phyloP scores from a whole-genome alignment of 352 stramenopile species.

The Globisporangium polare region DNA sequence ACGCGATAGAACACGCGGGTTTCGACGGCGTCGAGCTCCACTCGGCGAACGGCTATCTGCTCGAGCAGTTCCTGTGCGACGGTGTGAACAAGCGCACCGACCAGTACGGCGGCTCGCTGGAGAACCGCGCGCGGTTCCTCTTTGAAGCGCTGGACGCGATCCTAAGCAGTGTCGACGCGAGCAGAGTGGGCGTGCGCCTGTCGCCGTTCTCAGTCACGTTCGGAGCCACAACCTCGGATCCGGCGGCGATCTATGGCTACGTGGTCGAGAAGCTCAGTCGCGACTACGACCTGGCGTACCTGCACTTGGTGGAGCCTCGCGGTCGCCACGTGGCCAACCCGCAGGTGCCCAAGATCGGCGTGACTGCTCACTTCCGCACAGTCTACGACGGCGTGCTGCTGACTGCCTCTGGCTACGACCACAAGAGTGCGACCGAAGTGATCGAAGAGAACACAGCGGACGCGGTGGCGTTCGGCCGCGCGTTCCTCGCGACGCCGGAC shows the following conservation, averaged over 20 bases:
- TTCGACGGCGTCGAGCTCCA: conserved; percentile 90
- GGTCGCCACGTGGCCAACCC: conserved; percentile 12
- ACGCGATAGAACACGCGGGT: conserved; percentile 56
- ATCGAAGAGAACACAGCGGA: conserved; percentile 23
- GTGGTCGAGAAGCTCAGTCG: conserved; percentile 13
- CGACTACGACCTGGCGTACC: conserved; percentile 22
- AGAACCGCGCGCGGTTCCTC: conserved; percentile 67
- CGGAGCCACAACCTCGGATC: conserved; percentile 19
- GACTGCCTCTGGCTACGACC: conserved; percentile 26
- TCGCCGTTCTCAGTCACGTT: conserved; percentile 23
- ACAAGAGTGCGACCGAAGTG: conserved; percentile 14
- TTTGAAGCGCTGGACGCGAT: conserved; percentile 45
- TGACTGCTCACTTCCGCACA: conserved; percentile 28
- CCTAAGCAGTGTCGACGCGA: background rate
- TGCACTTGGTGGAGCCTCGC: conserved; percentile 34
- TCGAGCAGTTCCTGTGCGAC: conserved; percentile 82
- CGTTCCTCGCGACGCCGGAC: conserved; percentile 48
- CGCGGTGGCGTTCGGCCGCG: conserved; percentile 37
- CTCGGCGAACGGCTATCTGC: conserved; percentile 82
- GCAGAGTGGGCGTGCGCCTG: conserved; percentile 10
- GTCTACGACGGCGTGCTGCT: conserved; percentile 34
- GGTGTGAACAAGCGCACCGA: conserved; percentile 65
- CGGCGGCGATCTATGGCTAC: conserved; percentile 20
- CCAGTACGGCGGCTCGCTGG: conserved; percentile 67
- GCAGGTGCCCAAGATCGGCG: conserved; percentile 23